These are phyloP conservation scores for Paramarasmius palmivorus DNA, from an alignment of 1,284 basidiomycete species.

Conservation along the genomic window DNA sequence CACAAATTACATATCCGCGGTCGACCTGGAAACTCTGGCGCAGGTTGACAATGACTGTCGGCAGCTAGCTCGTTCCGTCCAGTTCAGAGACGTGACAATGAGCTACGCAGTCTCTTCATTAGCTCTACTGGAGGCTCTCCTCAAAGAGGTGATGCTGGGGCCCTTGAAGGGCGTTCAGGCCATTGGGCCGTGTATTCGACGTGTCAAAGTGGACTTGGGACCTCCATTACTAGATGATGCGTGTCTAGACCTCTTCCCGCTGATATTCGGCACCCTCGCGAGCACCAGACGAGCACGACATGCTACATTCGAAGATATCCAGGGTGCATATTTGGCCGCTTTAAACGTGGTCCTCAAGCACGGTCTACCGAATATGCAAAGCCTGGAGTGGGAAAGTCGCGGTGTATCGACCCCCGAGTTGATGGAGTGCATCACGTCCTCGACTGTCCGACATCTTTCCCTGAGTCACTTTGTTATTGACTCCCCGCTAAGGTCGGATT, in stretches of 20 bases:
- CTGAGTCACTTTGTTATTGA: neutral
- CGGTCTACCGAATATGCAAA: slow-evolving; percentile 24
- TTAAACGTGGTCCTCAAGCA: slow-evolving; percentile 2
- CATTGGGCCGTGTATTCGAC: slow-evolving; percentile 24
- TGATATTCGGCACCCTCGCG: neutral
- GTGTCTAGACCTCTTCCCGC: slow-evolving; percentile 8
- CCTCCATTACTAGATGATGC: slow-evolving; percentile 4
- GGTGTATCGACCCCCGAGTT: slow-evolving; percentile 10
- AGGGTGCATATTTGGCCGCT: slow-evolving; percentile 8
- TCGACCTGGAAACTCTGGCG: slow-evolving; percentile 26
- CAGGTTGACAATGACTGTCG: slow-evolving; percentile 29
- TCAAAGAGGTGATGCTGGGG: slow-evolving; percentile 1
- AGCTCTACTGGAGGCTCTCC: slow-evolving; percentile 9
- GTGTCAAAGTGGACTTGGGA: slow-evolving; percentile 17
- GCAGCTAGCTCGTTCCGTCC: slow-evolving; percentile 25
- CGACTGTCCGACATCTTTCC: slow-evolving; percentile 19
- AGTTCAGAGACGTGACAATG: slow-evolving; percentile 24
- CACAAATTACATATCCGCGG: slow-evolving; percentile 22
- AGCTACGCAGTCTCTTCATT: slow-evolving; percentile 14
- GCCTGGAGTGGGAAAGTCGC: slow-evolving; percentile 26
- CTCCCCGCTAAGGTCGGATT: slow-evolving; percentile 13
- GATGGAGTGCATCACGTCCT: slow-evolving; percentile 14
- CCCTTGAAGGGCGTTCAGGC: neutral
- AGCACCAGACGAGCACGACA: neutral
- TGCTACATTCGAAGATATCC: neutral